These are phyloP conservation scores for Fraxinus sp. DNA, from an alignment of 305 asterid species.

Conservation along the genomic window DNA sequence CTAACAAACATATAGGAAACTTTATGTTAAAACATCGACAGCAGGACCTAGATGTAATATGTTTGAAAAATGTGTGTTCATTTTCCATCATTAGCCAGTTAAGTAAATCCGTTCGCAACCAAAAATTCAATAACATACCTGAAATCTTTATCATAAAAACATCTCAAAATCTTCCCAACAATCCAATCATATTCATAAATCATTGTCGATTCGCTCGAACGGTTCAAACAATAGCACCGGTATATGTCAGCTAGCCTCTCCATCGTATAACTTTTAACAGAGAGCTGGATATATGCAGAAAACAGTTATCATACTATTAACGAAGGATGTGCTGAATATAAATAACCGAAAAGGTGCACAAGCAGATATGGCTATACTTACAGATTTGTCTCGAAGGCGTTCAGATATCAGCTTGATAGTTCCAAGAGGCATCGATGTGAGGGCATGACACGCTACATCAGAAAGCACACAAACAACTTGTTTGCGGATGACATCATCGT, in stretches of 20 bases:
- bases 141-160: conserved; percentile 98
- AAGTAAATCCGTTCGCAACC: conserved; percentile 18
- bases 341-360: conserved; percentile 11
- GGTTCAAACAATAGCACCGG: conserved; percentile 58
- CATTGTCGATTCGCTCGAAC: conserved; percentile 36
- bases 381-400: conserved; percentile 97
- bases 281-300: conserved; percentile 56
- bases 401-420: conserved; percentile 83
- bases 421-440: conserved; percentile 63
- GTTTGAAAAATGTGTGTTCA: conserved; percentile 11
- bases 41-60: conserved; percentile 10
- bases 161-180: conserved; percentile 81
- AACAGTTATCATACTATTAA: conserved; percentile 25
- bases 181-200: conserved; percentile 79
- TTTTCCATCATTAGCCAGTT: conserved; percentile 14
- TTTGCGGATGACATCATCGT: conserved; percentile 87
- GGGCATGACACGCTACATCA: conserved; percentile 72
- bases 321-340: conserved; percentile 14
- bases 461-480: conserved; percentile 86
- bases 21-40: conserved; percentile 18
- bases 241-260: conserved; percentile 90
- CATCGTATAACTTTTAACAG: conserved; percentile 84
- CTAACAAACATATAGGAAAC: conserved; percentile 9
- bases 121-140: conserved; percentile 49
- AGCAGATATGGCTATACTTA: conserved; percentile 38